Conservation (phyloP, 352 stramenopile species). For the Globisporangium parvum region DNA sequence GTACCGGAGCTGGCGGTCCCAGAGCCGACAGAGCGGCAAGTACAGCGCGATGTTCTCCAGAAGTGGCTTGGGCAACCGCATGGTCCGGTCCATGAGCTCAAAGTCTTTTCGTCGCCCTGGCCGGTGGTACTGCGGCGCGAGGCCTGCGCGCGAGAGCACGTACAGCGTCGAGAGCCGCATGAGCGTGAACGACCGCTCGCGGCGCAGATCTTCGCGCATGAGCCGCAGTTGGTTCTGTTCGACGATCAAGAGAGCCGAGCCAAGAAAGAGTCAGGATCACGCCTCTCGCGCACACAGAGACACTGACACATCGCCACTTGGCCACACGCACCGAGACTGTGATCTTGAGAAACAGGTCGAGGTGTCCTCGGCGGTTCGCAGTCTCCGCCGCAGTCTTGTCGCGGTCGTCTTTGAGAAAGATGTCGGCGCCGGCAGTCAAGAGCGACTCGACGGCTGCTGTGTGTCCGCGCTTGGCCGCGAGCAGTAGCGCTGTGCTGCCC, state of each 20-base stretch:
- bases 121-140: conserved; percentile 35
- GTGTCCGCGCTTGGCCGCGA: conserved; percentile 79
- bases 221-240: conserved; percentile 69
- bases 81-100: conserved; percentile 55
- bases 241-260: not conserved
- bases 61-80: conserved; percentile 71
- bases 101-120: conserved; percentile 37
- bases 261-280: too few relatives aligned
- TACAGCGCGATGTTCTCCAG: conserved; percentile 76
- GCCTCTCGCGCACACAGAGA: too few relatives aligned
- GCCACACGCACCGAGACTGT: conserved; percentile 45
- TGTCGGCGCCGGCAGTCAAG: conserved; percentile 75
- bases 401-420: conserved; percentile 85
- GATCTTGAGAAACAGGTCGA: conserved; percentile 83
- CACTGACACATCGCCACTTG: not conserved
- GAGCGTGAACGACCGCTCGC: conserved; percentile 57
- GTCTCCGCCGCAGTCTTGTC: conserved; percentile 84
- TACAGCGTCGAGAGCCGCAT: conserved; percentile 76
- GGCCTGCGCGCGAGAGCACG: conserved; percentile 40
- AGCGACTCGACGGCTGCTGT: conserved; percentile 71
- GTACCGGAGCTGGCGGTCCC: conserved; percentile 77
- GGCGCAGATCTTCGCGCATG: conserved; percentile 70
- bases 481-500: conserved; percentile 77
- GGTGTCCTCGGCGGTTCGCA: conserved; percentile 69
- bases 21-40: conserved; percentile 67